Evolutionary conservation across 1,284 basidiomycete species (phyloP), one percentile per base, ranked within the genome.

Genomic region (Malassezia furfur): DNA sequence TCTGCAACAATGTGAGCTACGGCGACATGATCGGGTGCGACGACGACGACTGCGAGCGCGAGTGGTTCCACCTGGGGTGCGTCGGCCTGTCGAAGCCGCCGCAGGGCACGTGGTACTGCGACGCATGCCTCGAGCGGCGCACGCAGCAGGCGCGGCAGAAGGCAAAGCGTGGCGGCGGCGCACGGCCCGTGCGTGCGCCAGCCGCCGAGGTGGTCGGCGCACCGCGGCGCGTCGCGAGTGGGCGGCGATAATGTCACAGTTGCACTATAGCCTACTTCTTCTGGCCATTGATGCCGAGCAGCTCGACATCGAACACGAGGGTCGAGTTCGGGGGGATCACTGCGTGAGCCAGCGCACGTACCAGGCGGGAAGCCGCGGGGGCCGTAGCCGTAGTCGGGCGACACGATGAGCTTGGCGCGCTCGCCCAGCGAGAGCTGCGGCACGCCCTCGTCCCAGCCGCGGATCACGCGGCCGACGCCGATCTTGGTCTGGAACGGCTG

Each of bases 21-120:
- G 91, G 91, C 30, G 87, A 93, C 77, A 98, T 98, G 93, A 91
- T 98, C 67, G 93, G 84, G 3, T 98, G 93, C 75, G 93, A 98
- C 76, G 86, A 86, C 65, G 79, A 81, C n/a, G 81, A 82, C 44
- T 96, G 93, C 77, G 84, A 86, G 69, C 80, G 81, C 54, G 91
- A 96, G 85, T 96, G 93, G 93, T 89, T 87, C 75, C 87, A 89
- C 71, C 75, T 85, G 21, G 80, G 75, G 8, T 89, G 87, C 67
- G 83, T 83, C 5, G 84, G 81, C 19, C 76, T 87, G 41, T 78
- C 76, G 25, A 79, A 80, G 55, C 78, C 80, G 25, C 86, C 85
- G 0, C 80, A 80, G 60, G 82, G 81, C 22, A 81, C 81, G 53
- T 88, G 87, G 87, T 87, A 81, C 65, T 88, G 86, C 74, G 67